Conservation (phyloP, 768 basidiomycete genomes). For the Calocybe cyanea region DNA sequence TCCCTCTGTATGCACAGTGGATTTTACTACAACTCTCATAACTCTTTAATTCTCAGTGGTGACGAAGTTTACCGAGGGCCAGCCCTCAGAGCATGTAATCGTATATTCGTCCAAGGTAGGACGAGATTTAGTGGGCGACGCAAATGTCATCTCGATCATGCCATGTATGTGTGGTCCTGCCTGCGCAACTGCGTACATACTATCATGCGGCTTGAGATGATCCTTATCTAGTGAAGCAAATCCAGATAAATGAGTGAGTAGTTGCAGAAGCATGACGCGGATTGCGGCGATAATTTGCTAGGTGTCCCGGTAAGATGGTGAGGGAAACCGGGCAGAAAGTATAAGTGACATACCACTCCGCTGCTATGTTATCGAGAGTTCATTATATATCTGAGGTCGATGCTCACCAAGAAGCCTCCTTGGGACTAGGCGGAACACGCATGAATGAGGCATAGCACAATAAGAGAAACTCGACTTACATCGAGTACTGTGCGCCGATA, state of each 20-base stretch:
- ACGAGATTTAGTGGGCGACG: slow-evolving; percentile 40
- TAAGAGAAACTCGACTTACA: slow-evolving; percentile 35
- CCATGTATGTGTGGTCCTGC: slow-evolving; percentile 53
- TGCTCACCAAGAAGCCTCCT: slow-evolving; percentile 76
- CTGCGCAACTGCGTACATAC: slow-evolving; percentile 55
- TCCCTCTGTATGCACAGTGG: slow-evolving; percentile 25
- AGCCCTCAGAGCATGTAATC: slow-evolving; percentile 63
- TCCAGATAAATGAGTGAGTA: slow-evolving; percentile 54
- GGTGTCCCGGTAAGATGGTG: slow-evolving; percentile 6
- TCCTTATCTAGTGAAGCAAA: slow-evolving; percentile 67
- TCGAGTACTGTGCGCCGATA: slow-evolving; percentile 83
- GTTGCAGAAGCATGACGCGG: slow-evolving; percentile 52
- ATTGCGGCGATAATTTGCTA: slow-evolving; percentile 69
- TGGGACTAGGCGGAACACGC: slow-evolving; percentile 49
- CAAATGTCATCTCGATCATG: slow-evolving; percentile 60
- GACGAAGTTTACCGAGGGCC: slow-evolving; percentile 47
- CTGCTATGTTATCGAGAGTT: slow-evolving; percentile 60
- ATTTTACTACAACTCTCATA: slow-evolving; percentile 38
- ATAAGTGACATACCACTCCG: slow-evolving; percentile 53
- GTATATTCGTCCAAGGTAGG: slow-evolving; percentile 37
- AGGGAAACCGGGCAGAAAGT: background rate
- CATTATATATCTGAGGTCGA: slow-evolving; percentile 1
- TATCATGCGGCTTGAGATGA: slow-evolving; percentile 77
- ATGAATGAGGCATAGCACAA: background rate
- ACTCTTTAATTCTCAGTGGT: slow-evolving; percentile 22